Evolutionary conservation across 2,329 filamentous ascomycete species (phyloP), one percentile per base, ranked within the genome.

Genomic region (Pestalotiopsis sp.): DNA sequence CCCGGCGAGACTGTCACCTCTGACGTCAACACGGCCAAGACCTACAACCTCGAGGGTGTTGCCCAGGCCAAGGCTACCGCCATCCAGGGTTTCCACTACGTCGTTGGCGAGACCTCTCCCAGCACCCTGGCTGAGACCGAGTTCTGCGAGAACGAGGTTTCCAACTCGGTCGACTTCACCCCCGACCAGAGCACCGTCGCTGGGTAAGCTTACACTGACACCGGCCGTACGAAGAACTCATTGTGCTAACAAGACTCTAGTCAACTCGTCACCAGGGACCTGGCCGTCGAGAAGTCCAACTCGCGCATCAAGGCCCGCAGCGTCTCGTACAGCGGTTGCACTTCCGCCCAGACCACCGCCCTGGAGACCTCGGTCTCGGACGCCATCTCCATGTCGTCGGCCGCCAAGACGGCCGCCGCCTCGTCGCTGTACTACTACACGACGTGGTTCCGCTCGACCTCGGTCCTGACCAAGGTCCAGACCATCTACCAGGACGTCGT

Each of bases 371-470:
- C 52, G 20, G 65, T 67, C 65, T 38, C 27, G 27, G 56, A 67
- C 36, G 65, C 65, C 52, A 59, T 67, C 27, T 59, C 65, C 27
- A 59, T 67, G 65, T 39, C 65, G 12, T 41, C 17, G 7, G 38
- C 27, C 14, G 65, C 65, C 23, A 25, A 41, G n/a, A 67, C 65
- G 17, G 65, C 65, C 13, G 52, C 65, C 6, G 65, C 65, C 9
- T 31, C 31, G 11, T n/a, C 52, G n/a, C 23, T 31, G 31, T 12
- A 67, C 56, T 59, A 67, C n/a, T 67, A 41, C 65, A 67, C 65
- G 52, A 67, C 65, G 7, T 67, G 65, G 65, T 67, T 67, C 65
- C 45, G 49, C 31, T 67, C 65, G 11, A 67, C 65, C n/a, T 59
- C 65, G 12, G 65, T 59, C 23, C 13, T 45, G 56, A 67, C 31